Percentiles rank a stretch among this genome's conserved stretches.
Conservation (phyloP, 2,329 filamentous ascomycete species). For the Ploettnerulaceae sp. region DNA sequence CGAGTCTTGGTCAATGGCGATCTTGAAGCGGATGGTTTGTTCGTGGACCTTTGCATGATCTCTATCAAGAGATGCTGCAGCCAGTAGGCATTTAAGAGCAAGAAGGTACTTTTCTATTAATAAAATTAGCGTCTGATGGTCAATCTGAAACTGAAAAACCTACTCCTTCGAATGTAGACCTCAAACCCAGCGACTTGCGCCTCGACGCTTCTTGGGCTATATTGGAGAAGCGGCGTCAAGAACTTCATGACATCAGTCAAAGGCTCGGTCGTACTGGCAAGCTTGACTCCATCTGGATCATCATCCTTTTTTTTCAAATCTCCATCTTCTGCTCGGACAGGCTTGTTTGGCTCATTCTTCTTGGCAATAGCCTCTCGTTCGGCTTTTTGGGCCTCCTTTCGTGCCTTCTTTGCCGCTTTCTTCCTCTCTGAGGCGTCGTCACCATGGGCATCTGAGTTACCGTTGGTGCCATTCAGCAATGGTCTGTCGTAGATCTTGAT, state of each 20-base stretch:
- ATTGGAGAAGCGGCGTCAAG: conserved; percentile 73
- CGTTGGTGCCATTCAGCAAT: conserved; percentile 58
- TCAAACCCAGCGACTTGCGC: conserved; percentile 86
- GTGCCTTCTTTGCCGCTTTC: conserved; percentile 86
- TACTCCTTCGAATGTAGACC: conserved; percentile 79
- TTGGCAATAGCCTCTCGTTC: conserved; percentile 78
- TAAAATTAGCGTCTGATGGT: conserved; percentile 26
- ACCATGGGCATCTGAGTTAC: conserved; percentile 41
- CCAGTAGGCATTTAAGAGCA: conserved; percentile 78
- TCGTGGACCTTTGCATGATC: conserved; percentile 70
- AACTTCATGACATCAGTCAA: conserved; percentile 86
- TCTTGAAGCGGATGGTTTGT: conserved; percentile 65
- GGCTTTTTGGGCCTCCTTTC: conserved; percentile 68
- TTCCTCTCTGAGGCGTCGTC: conserved; percentile 67
- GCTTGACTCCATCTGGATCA: conserved; percentile 76
- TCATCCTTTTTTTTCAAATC: conserved; percentile 83
- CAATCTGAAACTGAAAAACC: conserved; percentile 32
- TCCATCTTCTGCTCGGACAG: conserved; percentile 52
- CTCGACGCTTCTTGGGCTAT: conserved; percentile 73
- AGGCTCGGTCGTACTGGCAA: conserved; percentile 77
- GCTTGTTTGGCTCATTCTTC: conserved; percentile 79
- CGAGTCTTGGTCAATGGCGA: conserved; percentile 51
- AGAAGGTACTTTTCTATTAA: conserved; percentile 77
- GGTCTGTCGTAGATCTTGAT: conserved; percentile 73
- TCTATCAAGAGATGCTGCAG: conserved; percentile 63